Conservation (phyloP, 768 basidiomycete species). For the Artomyces pyxidatus region DNA sequence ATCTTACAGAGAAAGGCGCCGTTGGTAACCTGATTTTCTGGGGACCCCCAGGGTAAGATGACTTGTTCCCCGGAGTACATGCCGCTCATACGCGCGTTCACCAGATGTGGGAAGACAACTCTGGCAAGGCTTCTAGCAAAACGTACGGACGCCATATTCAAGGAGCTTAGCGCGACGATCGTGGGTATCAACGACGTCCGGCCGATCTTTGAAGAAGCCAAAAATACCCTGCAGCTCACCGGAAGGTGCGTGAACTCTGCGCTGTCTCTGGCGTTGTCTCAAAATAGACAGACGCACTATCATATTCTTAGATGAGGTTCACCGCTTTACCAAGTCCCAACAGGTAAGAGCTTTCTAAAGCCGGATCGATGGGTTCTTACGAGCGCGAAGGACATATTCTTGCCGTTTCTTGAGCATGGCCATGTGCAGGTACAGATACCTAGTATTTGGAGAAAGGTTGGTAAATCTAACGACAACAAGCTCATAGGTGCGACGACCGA, state of each 20-base stretch:
- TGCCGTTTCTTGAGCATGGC: conserved; percentile 76
- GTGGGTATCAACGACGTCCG: conserved; percentile 64
- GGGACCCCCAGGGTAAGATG: conserved; percentile 61
- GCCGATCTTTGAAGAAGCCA: conserved; percentile 70
- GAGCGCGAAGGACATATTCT: conserved; percentile 55
- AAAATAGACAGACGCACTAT: conserved; percentile 50
- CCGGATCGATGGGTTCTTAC: neutral
- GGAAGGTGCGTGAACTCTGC: conserved; percentile 40
- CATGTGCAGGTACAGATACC: conserved; percentile 53
- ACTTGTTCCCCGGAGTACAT: neutral
- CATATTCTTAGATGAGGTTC: conserved; percentile 79
- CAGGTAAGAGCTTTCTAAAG: too few species aligned
- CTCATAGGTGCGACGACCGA: conserved; percentile 83
- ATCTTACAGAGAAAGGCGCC: conserved; percentile 39
- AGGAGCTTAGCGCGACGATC: conserved; percentile 71
- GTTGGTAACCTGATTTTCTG: conserved; percentile 61
- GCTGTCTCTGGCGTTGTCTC: neutral
- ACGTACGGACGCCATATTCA: conserved; percentile 52
- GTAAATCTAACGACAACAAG: conserved; percentile 22
- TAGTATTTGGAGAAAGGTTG: neutral
- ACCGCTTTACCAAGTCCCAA: conserved; percentile 66
- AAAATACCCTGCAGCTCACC: conserved; percentile 50
- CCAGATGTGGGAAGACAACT: conserved; percentile 67
- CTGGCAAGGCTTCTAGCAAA: conserved; percentile 64
- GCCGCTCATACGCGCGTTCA: neutral